Percentiles rank a stretch among this genome's conserved stretches.
Conservation (phyloP, 2,329 filamentous ascomycete genomes). For the Helotiales sp. region DNA sequence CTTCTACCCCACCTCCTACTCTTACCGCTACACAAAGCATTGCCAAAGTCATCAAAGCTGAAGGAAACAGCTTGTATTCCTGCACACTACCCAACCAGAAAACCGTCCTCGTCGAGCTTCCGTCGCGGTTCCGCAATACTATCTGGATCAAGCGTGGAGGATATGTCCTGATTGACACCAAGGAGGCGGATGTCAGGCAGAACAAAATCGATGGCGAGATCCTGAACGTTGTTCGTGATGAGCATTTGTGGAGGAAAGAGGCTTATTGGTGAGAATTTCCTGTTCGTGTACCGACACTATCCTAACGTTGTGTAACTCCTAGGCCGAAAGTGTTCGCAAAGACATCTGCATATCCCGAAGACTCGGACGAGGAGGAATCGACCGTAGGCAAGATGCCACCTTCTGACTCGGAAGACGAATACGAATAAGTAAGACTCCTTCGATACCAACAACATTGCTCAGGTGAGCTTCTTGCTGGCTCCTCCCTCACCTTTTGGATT, state of each 20-base stretch:
- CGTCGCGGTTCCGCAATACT: slow-evolving; percentile 81
- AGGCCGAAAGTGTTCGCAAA: slow-evolving; percentile 83
- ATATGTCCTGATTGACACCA: slow-evolving; percentile 80
- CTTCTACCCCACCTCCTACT: slow-evolving; percentile 57
- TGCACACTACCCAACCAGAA: slow-evolving; percentile 70
- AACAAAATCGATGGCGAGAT: slow-evolving; percentile 88
- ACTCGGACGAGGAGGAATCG: slow-evolving; percentile 74
- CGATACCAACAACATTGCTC: slow-evolving; percentile 7
- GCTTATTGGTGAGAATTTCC: slow-evolving; percentile 68
- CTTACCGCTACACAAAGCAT: slow-evolving; percentile 65
- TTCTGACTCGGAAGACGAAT: slow-evolving; percentile 70
- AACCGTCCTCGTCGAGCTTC: slow-evolving; percentile 75
- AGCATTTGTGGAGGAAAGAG: slow-evolving; percentile 89
- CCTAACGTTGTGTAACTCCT: background rate
- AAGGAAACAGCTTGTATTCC: slow-evolving; percentile 87
- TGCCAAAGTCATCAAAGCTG: slow-evolving; percentile 76
- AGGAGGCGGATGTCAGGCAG: slow-evolving; percentile 61
- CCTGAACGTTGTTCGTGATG: slow-evolving; percentile 86
- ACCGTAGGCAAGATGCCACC: slow-evolving; percentile 84
- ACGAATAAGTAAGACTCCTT: slow-evolving; percentile 6
- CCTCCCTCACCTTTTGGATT: slow-evolving; percentile 27
- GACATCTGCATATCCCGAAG: slow-evolving; percentile 57
- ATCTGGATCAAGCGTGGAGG: slow-evolving; percentile 92
- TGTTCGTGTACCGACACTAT: background rate
- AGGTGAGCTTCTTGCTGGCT: slow-evolving; percentile 27